Conservation (phyloP, 352 stramenopile species). For the Phytophthora fragariaefolia region DNA sequence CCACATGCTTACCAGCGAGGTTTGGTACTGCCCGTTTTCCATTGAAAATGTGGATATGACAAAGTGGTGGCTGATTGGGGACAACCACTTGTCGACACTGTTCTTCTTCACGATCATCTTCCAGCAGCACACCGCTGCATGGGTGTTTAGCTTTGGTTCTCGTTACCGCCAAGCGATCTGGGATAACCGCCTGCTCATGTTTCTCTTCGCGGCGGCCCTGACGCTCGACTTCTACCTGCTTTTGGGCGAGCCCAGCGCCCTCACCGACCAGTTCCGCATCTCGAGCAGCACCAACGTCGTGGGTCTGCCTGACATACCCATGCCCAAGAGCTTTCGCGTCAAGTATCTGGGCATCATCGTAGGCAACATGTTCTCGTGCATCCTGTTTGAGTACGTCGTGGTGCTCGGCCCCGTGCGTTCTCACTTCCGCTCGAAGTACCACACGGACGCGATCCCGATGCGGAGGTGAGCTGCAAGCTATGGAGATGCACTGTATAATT, state of each 20-base stretch:
- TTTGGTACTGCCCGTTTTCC: constrained; percentile 55
- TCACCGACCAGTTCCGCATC: constrained; percentile 59
- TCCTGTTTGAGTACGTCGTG: constrained; percentile 46
- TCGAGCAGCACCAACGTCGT: constrained; percentile 60
- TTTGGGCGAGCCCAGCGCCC: constrained; percentile 41
- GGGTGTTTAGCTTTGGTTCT: constrained; percentile 54
- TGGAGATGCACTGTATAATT: too few relatives aligned
- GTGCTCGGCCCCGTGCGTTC: constrained; percentile 45
- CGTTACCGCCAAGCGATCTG: constrained; percentile 53
- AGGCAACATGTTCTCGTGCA: constrained; percentile 37
- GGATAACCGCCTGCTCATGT: constrained; percentile 46
- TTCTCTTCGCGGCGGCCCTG: constrained; percentile 35
- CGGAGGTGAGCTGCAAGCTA: constrained; percentile 21
- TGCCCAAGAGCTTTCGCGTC: constrained; percentile 49
- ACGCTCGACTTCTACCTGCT: constrained; percentile 48
- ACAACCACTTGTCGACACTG: constrained; percentile 49
- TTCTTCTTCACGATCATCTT: constrained; percentile 42
- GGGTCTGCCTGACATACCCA: constrained; percentile 48
- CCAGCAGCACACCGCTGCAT: constrained; percentile 38
- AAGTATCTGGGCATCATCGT: constrained; percentile 40
- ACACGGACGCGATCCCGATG: constrained; percentile 40
- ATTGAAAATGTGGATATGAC: constrained; percentile 44
- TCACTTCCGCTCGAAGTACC: constrained; percentile 46
- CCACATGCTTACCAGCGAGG: constrained; percentile 37
- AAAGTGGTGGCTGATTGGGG: constrained; percentile 57